Evolutionary conservation across 2,329 filamentous ascomycete genomes (phyloP), one percentile per base, ranked within the genome.

Genomic region (Emmonsiellopsis sp.): DNA sequence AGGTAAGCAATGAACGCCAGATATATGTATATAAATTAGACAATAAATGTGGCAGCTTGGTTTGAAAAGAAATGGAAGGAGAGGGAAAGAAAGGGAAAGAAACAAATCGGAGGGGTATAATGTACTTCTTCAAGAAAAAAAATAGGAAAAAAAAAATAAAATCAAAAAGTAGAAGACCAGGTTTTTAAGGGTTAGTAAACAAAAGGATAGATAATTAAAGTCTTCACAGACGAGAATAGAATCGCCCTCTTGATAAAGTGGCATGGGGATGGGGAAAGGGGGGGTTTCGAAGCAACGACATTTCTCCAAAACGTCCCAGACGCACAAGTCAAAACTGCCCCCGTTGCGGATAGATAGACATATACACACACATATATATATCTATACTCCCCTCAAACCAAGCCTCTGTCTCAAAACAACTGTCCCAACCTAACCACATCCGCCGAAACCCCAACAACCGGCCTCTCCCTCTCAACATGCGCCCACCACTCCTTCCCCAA

Each of bases 401-500:
- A 20, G 6, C 10, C 15, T 20, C 30, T 16, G n/a, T 11, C 31
- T 50, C 41, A 51, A 45, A 54, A 54, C 30, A 54, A 30, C 32
- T 51, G 52, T 11, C 31, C 32, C 40, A 52, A 31, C 20, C 34
- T 52, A 35, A 52, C 50, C n/a, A 37, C 26, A 45, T 49, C 45
- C 34, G 49, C n/a, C 5, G 32, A 44, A 31, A 32, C 16, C 7
- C n/a, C 11, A 13, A 16, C 38, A n/a, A 26, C 26, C 31, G 54
- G 66, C 37, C 69, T 68, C 55, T 73, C 71, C 41, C 71, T 66
- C 59, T 74, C 71, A 61, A 72, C 67, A 54, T 74, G 71, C 54
- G 67, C 70, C 71, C 71, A 73, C 71, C 71, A 74, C 26, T 73
- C 71, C 38, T 70, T 67, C 26, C 70, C 70, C 41, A 50, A 60